Percentiles rank a stretch among this genome's conserved stretches.
Evolutionary conservation across 2,329 filamentous ascomycete species (phyloP).

Genomic region (Xylariaceae sp.): DNA sequence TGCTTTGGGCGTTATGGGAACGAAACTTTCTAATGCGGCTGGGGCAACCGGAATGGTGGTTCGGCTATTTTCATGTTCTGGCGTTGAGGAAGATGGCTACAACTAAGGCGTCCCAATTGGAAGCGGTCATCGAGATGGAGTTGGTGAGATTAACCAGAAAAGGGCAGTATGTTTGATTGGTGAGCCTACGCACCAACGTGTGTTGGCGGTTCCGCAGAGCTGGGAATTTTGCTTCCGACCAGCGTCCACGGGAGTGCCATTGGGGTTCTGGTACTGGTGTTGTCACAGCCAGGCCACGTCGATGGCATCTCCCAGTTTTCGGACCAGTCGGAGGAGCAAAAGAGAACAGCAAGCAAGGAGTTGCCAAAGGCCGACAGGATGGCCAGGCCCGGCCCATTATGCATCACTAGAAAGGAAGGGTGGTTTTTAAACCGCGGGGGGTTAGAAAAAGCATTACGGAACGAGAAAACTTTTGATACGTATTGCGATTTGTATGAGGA

Average conservation of each 20-base stretch:
- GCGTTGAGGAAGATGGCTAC: conserved; percentile 25
- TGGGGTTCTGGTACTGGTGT: not conserved
- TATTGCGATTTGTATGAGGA: conserved; percentile 16
- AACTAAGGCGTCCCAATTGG: conserved; percentile 12
- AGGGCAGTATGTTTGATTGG: conserved; percentile 1
- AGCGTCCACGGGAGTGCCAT: not conserved
- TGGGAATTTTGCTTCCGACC: too few species aligned
- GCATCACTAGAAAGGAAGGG: conserved; percentile 26
- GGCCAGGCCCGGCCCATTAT: too few species aligned
- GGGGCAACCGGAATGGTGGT: conserved; percentile 1
- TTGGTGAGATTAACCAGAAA: conserved; percentile 7
- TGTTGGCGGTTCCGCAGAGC: not conserved
- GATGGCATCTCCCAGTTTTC: too few species aligned
- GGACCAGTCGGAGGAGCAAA: not conserved
- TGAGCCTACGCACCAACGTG: not conserved
- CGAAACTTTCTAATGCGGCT: conserved; percentile 3
- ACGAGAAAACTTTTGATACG: conserved; percentile 17
- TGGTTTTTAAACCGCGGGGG: conserved; percentile 4
- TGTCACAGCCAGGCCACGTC: not conserved
- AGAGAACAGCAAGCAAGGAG: not conserved
- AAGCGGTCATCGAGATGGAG: not conserved
- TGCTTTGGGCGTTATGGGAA: conserved; percentile 16
- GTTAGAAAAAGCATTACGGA: conserved; percentile 13
- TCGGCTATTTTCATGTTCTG: conserved; percentile 20
- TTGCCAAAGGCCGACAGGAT: conserved; percentile 15